Conservation (phyloP, 2,329 filamentous ascomycete species). For the Fusarium pseudograminearum region DNA sequence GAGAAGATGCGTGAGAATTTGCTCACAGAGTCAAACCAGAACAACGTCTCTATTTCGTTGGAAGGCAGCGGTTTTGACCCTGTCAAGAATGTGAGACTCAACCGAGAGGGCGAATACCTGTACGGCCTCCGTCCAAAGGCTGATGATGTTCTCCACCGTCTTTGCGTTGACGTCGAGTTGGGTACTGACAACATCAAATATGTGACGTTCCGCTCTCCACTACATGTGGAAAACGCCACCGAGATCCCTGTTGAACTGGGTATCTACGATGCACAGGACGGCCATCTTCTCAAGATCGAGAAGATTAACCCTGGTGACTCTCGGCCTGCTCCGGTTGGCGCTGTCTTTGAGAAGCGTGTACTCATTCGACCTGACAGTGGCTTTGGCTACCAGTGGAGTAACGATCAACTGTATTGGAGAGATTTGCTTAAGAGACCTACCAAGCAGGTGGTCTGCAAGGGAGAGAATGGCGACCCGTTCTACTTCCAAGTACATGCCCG, state of each 20-base stretch:
- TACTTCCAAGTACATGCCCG: conserved; percentile 95
- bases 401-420: conserved; percentile 90
- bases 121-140: conserved; percentile 91
- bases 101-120: conserved; percentile 91
- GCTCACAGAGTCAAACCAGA: conserved; percentile 82
- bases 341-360: conserved; percentile 88
- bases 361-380: conserved; percentile 93
- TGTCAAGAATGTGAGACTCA: conserved; percentile 88
- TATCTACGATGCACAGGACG: conserved; percentile 87
- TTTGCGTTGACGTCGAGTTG: conserved; percentile 91
- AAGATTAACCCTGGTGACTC: conserved; percentile 94
- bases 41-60: conserved; percentile 83
- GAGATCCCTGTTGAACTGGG: conserved; percentile 96
- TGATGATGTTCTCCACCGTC: conserved; percentile 85
- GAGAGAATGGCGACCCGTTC: conserved; percentile 89
- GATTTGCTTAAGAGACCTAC: conserved; percentile 88
- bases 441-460: conserved; percentile 87
- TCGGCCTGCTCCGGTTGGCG: conserved; percentile 90
- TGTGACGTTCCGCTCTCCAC: conserved; percentile 91
- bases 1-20: conserved; percentile 96
- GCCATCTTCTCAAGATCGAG: conserved; percentile 95
- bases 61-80: conserved; percentile 95
- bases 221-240: conserved; percentile 94
- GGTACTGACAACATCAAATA: conserved; percentile 98
- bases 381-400: conserved; percentile 96